Base-by-base conservation (phyloP, 768 basidiomycete species). In the Lentinula guzmanii region DNA sequence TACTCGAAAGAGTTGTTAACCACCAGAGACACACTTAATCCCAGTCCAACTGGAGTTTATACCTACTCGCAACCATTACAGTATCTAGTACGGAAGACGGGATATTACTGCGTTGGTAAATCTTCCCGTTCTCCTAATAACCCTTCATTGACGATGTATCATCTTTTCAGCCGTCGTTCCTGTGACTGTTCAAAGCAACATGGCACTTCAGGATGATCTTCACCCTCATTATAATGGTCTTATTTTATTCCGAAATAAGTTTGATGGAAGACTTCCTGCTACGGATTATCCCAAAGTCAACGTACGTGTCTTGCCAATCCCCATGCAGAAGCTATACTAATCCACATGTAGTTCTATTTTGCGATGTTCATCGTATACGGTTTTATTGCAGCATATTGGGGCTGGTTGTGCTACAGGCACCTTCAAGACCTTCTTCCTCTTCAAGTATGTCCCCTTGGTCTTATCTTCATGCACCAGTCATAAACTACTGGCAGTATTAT, bases 271-370 rank as follows among this genome's bases (percentile, higher is more conserved):
- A 70, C 79, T 99, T 21, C 84, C 96, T 11, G 95, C 95, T 5
- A 83, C 91, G 5, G 97, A 99, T 71, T 97, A 98, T 73, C 97
- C 97, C 10, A 98, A 98, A 85, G 91, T 98, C 71, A 89, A 85
- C 61, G 95, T 97, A 71, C 67, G 91, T 72, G 37, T 8, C 13
- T 45, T 41, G 16, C 10, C 13, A 5, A 15, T 45, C 16, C 10
- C 16, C 10, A 33, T 34, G 2, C 3, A 35, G 57, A 31, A 42
- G 31, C 18, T 48, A 9, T 41, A 21, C 10, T 48, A 7, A 28
- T 31, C 35, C 18, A 42, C 9, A 45, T 31, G 42, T 58, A 95
- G 94, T 97, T 97, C 74, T 97, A 97, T 75, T 83, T 94, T 60
- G 72, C 74, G 24, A 86, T 98, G 83, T 90, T 91, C 72, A 68